phyloP scores from a whole-genome alignment of 495 filamentous ascomycete species.

The Xylaria bambusicola region DNA sequence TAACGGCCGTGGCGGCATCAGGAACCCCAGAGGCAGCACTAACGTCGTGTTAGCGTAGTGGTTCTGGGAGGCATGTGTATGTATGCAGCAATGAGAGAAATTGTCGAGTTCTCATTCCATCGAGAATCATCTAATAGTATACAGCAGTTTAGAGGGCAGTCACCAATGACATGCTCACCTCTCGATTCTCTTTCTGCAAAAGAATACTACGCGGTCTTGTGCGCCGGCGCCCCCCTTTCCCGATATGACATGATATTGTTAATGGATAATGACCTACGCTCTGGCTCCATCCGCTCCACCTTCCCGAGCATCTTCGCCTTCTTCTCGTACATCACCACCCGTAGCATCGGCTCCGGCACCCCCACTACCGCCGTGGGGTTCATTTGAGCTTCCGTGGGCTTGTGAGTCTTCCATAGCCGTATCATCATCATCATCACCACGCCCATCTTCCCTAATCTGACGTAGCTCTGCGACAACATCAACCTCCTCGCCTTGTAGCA shows the following conservation, averaged over 20 bases:
- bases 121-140: constrained; percentile 34
- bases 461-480: constrained; percentile 77
- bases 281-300: constrained; percentile 94
- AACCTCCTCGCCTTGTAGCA: constrained; percentile 89
- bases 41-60: constrained; percentile 36
- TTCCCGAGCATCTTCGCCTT: constrained; percentile 83
- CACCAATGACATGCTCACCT: neutral
- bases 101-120: constrained; percentile 28
- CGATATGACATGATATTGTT: constrained; percentile 35
- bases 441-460: constrained; percentile 62
- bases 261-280: constrained; percentile 85
- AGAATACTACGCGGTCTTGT: constrained; percentile 32
- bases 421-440: constrained; percentile 65
- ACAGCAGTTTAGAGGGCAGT: constrained; percentile 20
- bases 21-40: constrained; percentile 44
- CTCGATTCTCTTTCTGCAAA: constrained; percentile 19
- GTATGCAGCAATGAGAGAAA: constrained; percentile 12
- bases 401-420: constrained; percentile 85
- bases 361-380: constrained; percentile 65
- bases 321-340: constrained; percentile 85
- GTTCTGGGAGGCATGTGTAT: constrained; percentile 11
- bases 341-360: constrained; percentile 85
- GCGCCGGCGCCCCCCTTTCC: constrained; percentile 26
- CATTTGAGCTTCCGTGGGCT: constrained; percentile 58
- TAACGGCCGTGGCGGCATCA: constrained; percentile 69